A percentile compares a stretch with the other conserved stretches of the same genome.
Conservation (phyloP, 2,329 filamentous ascomycete species). For the Trichoderma sp. region DNA sequence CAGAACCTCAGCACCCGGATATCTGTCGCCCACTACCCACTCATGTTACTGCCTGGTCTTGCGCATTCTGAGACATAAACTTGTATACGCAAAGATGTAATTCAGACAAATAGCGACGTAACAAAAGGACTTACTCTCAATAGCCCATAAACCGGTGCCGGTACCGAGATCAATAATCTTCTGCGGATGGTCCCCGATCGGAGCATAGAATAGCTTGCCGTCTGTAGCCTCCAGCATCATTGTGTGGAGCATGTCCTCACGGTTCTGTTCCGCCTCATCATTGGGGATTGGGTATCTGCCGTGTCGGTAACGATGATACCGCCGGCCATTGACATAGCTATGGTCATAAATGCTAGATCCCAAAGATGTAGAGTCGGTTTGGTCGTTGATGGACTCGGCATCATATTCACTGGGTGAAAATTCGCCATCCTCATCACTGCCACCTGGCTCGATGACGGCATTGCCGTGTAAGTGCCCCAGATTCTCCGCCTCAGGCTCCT, state of each 20-base stretch:
- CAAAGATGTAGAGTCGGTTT: constrained; percentile 12
- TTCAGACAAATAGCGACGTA: not conserved
- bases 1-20: constrained; percentile 36
- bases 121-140: constrained; percentile 32
- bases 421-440: constrained; percentile 36
- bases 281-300: constrained; percentile 48
- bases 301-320: constrained; percentile 45
- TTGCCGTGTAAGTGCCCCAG: constrained; percentile 33
- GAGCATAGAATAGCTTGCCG: constrained; percentile 41
- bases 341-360: constrained; percentile 17
- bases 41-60: not conserved
- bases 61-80: not conserved
- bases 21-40: constrained; percentile 34
- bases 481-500: not conserved
- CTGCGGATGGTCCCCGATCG: constrained; percentile 40
- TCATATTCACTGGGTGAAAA: constrained; percentile 31
- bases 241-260: constrained; percentile 46
- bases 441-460: constrained; percentile 32
- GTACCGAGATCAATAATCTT: constrained; percentile 50
- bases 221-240: constrained; percentile 45
- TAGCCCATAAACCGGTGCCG: constrained; percentile 49
- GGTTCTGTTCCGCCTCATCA: constrained; percentile 45
- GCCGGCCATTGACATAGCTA: constrained; percentile 28
- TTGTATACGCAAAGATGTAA: not conserved
- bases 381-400: constrained; percentile 5